Evolutionary conservation across 1,284 basidiomycete genomes (phyloP), one percentile per base, ranked within the genome.

Genomic region (Trichosporon asahii): DNA sequence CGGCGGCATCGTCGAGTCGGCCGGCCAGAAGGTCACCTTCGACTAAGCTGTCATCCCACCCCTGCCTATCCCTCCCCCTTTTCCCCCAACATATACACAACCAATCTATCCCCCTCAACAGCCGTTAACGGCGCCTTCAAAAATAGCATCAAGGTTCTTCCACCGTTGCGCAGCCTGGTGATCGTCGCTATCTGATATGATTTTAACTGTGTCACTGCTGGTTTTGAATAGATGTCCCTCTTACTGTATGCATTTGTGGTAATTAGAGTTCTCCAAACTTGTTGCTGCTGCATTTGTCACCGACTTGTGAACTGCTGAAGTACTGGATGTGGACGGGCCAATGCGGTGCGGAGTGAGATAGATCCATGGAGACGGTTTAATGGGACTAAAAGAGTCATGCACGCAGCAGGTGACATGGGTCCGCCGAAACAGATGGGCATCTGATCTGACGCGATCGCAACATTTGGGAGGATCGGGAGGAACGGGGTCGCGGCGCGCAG

Each of bases 11-110:
- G 85, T 89, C 68, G 82, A 87, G 35, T 88, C 88, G 70, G 88
- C 90, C 76, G 95, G 95, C 76, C 91, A 87, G 84, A 96, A 95
- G 86, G 90, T 88, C 72, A 91, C 89, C 21, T 96, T 95, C 80
- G 86, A 86, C 79, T 86, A 85, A 75, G 69, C 40, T 23, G n/a
- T n/a, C n/a, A n/a, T n/a, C n/a, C n/a, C n/a, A n/a, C 9, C n/a
- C 53, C 57, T 15, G 2, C 25, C 25, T 27, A 4, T 44, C 29
- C 65, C 21, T 37, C 31, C 9, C 21, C 3, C 65, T 15, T 11
- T 46, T 25, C 23, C 6, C 35, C 23, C 6, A 33, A 33, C 31
- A 31, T 14, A 53, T 25, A 25, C 63, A 40, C 25, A 46, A 27
- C 25, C 64, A 33, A 33, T 33, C 31, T 33, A 33, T 44, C 37